Percentiles rank a stretch among this genome's conserved stretches.
phyloP scores from a whole-genome alignment of 2,329 filamentous ascomycete genomes.

The Colletotrichum sp. region DNA sequence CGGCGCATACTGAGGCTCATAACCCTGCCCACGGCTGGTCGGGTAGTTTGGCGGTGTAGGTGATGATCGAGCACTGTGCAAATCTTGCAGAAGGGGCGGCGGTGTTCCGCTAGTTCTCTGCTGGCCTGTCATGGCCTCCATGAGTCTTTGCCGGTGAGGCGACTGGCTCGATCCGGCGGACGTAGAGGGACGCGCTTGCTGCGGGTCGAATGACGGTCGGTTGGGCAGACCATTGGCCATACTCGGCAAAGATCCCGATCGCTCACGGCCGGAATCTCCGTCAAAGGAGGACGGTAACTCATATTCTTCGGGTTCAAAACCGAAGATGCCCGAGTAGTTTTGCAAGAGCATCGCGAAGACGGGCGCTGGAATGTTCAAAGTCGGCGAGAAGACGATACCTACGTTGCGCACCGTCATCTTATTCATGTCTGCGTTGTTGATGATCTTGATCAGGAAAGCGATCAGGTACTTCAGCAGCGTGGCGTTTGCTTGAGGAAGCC shows the following conservation, averaged over 20 bases:
- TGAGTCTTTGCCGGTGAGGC: constrained; percentile 55
- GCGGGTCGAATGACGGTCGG: constrained; percentile 33
- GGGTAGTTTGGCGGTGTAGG: constrained; percentile 45
- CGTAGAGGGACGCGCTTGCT: constrained; percentile 51
- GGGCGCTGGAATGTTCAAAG: constrained; percentile 92
- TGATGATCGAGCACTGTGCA: constrained; percentile 38
- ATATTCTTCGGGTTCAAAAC: constrained; percentile 69
- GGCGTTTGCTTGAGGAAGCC: constrained; percentile 80
- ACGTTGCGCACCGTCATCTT: constrained; percentile 99
- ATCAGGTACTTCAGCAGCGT: constrained; percentile 85
- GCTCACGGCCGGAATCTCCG: constrained; percentile 27
- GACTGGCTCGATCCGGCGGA: constrained; percentile 51
- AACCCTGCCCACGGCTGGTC: constrained; percentile 35
- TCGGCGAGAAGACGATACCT: constrained; percentile 97
- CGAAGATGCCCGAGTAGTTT: constrained; percentile 88
- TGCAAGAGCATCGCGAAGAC: constrained; percentile 94
- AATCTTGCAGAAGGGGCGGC: constrained; percentile 47
- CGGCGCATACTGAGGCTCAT: constrained; percentile 49
- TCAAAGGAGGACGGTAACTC: constrained; percentile 55
- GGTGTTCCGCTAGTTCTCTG: constrained; percentile 46
- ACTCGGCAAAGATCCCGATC: constrained; percentile 14
- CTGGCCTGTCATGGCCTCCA: constrained; percentile 42
- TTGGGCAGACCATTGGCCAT: constrained; percentile 28
- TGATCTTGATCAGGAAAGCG: constrained; percentile 88
- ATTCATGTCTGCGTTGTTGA: constrained; percentile 87